These are phyloP conservation scores for Erodium chrysanthum DNA, from an alignment of 441 rosid species.

Conservation along the genomic window DNA sequence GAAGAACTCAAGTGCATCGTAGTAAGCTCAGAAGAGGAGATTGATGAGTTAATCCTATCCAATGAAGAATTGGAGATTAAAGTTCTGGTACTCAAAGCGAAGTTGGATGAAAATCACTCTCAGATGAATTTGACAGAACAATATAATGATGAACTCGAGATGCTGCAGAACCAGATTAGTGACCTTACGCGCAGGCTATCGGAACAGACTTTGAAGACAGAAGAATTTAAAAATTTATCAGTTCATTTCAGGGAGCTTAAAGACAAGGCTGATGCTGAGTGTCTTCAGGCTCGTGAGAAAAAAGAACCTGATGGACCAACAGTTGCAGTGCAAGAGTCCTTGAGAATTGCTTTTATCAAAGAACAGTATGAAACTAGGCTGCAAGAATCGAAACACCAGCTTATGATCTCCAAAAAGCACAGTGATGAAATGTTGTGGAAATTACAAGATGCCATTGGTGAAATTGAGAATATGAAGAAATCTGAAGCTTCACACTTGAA, in stretches of 20 bases:
- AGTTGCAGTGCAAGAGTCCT: conserved; percentile 67
- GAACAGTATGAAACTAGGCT: conserved; percentile 80
- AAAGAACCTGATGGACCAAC: conserved; percentile 45
- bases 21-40: conserved; percentile 44
- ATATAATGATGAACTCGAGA: conserved; percentile 30
- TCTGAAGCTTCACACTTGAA: conserved; percentile 67
- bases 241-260: conserved; percentile 80
- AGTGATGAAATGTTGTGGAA: conserved; percentile 86
- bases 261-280: conserved; percentile 72
- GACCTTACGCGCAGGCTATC: conserved; percentile 66
- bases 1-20: conserved; percentile 41
- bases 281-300: conserved; percentile 47
- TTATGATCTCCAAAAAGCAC: conserved; percentile 74
- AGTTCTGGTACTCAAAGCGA: conserved; percentile 41
- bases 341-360: conserved; percentile 94
- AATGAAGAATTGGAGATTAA: conserved; percentile 55
- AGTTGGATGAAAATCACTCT: conserved; percentile 43
- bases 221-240: conserved; percentile 79
- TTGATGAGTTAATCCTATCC: conserved; percentile 41
- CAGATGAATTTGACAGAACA: conserved; percentile 30
- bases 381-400: conserved; percentile 78
- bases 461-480: conserved; percentile 62
- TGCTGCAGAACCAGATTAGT: conserved; percentile 38
- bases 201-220: conserved; percentile 75
- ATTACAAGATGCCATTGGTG: conserved; percentile 85